These are phyloP conservation scores for Pulveroboletus sp. DNA, from an alignment of 768 basidiomycete species.

Conservation along the genomic window DNA sequence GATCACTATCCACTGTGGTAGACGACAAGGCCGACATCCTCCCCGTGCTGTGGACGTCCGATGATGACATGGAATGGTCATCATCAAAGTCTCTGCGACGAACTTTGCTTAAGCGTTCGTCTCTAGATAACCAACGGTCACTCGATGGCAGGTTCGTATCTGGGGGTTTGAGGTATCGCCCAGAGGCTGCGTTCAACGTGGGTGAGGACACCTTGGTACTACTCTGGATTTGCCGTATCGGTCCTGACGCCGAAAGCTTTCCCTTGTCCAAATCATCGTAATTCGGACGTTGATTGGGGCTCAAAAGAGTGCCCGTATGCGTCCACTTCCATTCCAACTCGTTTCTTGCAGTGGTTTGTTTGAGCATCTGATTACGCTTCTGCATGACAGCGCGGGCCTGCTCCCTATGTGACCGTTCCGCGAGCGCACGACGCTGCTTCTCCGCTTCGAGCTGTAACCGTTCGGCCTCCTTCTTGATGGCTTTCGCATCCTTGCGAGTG, in stretches of 20 bases:
- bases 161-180: slow-evolving; percentile 44
- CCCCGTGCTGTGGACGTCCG: slow-evolving; percentile 72
- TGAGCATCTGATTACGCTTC: slow-evolving; percentile 76
- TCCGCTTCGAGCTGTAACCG: slow-evolving; percentile 77
- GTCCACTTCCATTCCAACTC: slow-evolving; percentile 62
- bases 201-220: slow-evolving; percentile 39
- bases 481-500: slow-evolving; percentile 59
- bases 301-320: slow-evolving; percentile 41
- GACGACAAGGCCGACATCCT: slow-evolving; percentile 78
- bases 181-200: slow-evolving; percentile 60
- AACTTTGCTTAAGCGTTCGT: slow-evolving; percentile 69
- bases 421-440: slow-evolving; percentile 74
- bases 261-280: slow-evolving; percentile 36
- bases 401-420: slow-evolving; percentile 72
- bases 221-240: slow-evolving; percentile 57
- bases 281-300: slow-evolving; percentile 33
- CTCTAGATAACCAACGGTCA: slow-evolving; percentile 47
- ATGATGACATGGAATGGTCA: slow-evolving; percentile 88
- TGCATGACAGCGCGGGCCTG: slow-evolving; percentile 90
- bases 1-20: slow-evolving; percentile 82
- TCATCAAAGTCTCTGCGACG: slow-evolving; percentile 83
- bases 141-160: slow-evolving; percentile 34
- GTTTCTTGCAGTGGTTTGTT: slow-evolving; percentile 45
- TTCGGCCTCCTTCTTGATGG: slow-evolving; percentile 77
- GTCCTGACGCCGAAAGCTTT: slow-evolving; percentile 56